Evolutionary conservation across 2,329 filamentous ascomycete species (phyloP), one percentile per base, ranked within the genome.

Genomic region (Paraphoma sp.): DNA sequence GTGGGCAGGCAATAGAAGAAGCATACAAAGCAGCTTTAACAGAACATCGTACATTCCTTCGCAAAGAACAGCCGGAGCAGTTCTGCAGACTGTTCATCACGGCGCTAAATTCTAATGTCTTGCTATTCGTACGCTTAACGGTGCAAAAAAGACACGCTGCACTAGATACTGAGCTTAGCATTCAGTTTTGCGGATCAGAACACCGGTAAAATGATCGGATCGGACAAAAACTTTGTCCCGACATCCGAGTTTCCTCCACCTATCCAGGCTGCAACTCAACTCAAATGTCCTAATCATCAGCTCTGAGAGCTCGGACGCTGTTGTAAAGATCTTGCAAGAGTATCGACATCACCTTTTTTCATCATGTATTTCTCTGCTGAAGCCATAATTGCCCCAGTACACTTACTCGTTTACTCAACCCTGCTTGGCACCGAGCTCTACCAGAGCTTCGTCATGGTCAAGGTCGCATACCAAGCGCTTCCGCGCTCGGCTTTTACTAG

Each of bases 361-460:
- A 16, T n/a, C 8, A 65, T 60, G 57, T 23, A 47, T 36, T 36
- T 51, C 6, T 31, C 47, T 40, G 8, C 56, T 9, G 17, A 53
- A 8, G 33, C 45, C 6, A 8, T 57, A 9, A 53, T 72, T n/a
- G 59, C 57, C 3, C 67, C 76, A 3, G 69, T 74, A 31, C 78
- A 80, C 51, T 60, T 80, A 9, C 53, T 80, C 10, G 64, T 72
- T 1, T 80, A 78, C 53, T 77, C 77, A 1, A 70, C 76, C 1
- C 66, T 80, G 6, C 67, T 80, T 4, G 78, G 78, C 11, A 74
- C 73, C 2, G 68, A 79, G 52, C 57, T 80, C 0, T 80, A 76
- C 51, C 65, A 80, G 61, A 78, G 64, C 57, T 79, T 80, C 49
- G 55, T 79, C 38, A 75, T 79, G 51, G 78, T 76, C 1, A 80